Evolutionary conservation across 148 eudicot genomes (phyloP).

Genomic region (Vaccinium darrowii): DNA sequence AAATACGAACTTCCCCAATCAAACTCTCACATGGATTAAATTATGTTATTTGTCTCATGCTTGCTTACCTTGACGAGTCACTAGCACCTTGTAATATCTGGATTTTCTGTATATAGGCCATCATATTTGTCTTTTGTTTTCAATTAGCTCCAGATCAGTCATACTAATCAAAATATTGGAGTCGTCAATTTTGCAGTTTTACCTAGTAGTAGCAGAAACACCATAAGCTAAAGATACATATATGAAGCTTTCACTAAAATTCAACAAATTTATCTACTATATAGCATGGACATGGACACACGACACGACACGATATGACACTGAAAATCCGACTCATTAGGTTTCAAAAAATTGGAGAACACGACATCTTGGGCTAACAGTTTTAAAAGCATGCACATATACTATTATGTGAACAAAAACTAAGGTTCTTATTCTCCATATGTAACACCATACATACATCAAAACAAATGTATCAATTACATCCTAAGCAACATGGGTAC

Average conservation of each 20-base stretch:
- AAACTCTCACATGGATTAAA: neutral
- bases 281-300: neutral
- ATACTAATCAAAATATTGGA: neutral
- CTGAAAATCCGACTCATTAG: neutral
- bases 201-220: neutral
- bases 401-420: neutral
- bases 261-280: neutral
- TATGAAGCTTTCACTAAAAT: neutral
- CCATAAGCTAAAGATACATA: neutral
- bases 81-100: neutral
- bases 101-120: neutral
- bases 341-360: neutral
- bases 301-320: neutral
- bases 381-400: neutral
- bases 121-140: neutral
- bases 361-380: neutral
- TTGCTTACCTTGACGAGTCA: neutral
- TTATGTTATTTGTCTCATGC: neutral
- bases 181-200: neutral
- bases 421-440: neutral
- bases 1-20: neutral
- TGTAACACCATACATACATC: neutral
- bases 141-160: neutral
- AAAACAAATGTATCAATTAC: neutral
- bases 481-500: neutral